Base-by-base conservation (phyloP, 257 asterid genomes). In the Capsicum chinense region DNA sequence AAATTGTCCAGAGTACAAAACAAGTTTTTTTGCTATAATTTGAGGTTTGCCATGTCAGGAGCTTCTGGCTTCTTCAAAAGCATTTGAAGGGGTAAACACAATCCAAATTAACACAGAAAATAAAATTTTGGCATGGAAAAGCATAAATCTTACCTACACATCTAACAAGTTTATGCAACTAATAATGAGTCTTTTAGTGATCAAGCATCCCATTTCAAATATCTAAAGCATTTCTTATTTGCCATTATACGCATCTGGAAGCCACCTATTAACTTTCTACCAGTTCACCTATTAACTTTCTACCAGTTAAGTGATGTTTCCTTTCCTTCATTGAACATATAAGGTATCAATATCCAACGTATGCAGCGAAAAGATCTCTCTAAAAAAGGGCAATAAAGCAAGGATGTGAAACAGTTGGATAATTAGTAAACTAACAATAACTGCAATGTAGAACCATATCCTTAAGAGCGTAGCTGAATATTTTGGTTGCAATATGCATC, bases 21-120 rank as follows among this genome's bases (percentile, higher is more conserved):
- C 5, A 37, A 37, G 0, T 60, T n/a, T 39, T 26, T n/a, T 60
- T 60, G 67, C 67, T 60, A 60, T 26, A 26, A 26, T 19, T 63
- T 63, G 58, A 52, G 56, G 42, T 73, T 71, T n/a, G 58, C 59
- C 11, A 48, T 48, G 59, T 47, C 59, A 11, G 42, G n/a, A 73
- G 74, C 80, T 73, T 73, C 17, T 73, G 58, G 47, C 26, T 73
- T 48, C 58, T 73, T 48, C 79, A 71, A 47, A 71, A 71, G 58
- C 79, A 73, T 47, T 73, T 73, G 59, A 73, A 47, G 80, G 79
- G 56, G 56, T 8, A 17, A 39, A 17, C 56, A 70, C 57, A 71
- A 71, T 47, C 58, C 80, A 44, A 71, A 71, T n/a, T 52, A 47
- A 47, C 80, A 71, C 14, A 44, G 37, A 44, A n/a, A n/a, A 71